Evolutionary conservation across 2,329 filamentous ascomycete species (phyloP).

Genomic region (Aplosporella prunicola): DNA sequence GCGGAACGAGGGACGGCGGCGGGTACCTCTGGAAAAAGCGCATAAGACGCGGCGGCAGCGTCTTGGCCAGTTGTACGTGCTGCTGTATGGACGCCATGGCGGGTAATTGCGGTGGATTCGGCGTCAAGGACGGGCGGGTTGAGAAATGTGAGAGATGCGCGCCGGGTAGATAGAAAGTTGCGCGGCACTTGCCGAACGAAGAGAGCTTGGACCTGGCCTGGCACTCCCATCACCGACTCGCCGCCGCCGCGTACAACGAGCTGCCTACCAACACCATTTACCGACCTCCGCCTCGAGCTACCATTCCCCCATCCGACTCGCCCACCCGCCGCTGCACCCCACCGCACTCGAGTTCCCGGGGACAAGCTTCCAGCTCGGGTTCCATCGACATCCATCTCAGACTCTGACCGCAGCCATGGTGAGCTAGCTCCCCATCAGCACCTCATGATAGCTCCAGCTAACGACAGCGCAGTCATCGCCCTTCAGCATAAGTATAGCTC

Average conservation of each 20-base stretch:
- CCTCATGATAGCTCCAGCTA: constrained; percentile 19
- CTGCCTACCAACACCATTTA: constrained; percentile 17
- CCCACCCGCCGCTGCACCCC: constrained; percentile 6
- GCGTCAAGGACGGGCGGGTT: too few species aligned
- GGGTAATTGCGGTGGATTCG: constrained; percentile 12
- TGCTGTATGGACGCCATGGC: constrained; percentile 20
- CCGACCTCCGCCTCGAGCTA: constrained; percentile 10
- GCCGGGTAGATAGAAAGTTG: too few species aligned
- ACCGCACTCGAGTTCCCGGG: neutral
- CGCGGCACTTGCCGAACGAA: too few species aligned
- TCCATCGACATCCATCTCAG: neutral
- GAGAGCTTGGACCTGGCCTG: too few species aligned
- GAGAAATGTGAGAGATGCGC: neutral
- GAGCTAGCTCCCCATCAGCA: constrained; percentile 17
- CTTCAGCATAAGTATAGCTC: constrained; percentile 80
- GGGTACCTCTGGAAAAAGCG: constrained; percentile 88
- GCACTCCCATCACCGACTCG: constrained; percentile 2
- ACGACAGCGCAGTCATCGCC: constrained; percentile 61
- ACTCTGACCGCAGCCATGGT: constrained; percentile 26
- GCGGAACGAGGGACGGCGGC: constrained; percentile 45
- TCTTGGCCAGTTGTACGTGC: constrained; percentile 51
- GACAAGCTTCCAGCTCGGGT: neutral
- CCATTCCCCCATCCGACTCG: constrained; percentile 11
- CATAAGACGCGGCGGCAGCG: constrained; percentile 67
- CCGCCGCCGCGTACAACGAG: constrained; percentile 11